Evolutionary conservation across 2,329 filamentous ascomycete species (phyloP), one percentile per base, ranked within the genome.

Genomic region (Aspergillus arachidicola): DNA sequence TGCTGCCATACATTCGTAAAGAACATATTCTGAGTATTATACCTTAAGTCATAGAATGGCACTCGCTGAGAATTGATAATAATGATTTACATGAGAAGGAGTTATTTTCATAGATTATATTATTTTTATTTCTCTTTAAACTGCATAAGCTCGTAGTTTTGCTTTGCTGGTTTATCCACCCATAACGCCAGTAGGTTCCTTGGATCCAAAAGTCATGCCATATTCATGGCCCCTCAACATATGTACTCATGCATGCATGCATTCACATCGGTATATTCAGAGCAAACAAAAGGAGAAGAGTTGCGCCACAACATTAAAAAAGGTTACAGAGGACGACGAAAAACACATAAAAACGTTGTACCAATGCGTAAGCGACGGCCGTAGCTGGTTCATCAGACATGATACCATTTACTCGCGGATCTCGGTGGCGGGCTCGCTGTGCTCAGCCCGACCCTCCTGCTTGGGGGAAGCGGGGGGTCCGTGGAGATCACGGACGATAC

Each of bases 401-500:
- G 38, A 54, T 28, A 48, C 38, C 38, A 36, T 59, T 66, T 66
- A 70, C 61, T 70, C 68, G 48, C 56, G 61, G n/a, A 70, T 67
- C 63, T 69, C 67, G 14, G 46, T 60, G 6, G 51, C 51, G 34
- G 67, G 67, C 60, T 70, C 67, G 21, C 59, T 64, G 58, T 70
- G 68, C 66, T 70, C 67, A 19, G 58, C 51, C 63, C 65, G 59
- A 2, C 58, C 60, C 28, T 66, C 58, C 16, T 34, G 41, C 59
- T 67, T 67, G 41, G 58, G 45, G 16, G 57, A 60, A 23, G 46
- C 58, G 23, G 63, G 55, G 16, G 69, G 61, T 19, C 60, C 61
- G 57, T 75, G 73, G 46, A 75, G 57, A 45, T 76, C 73, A 30
- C 63, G 63, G 57, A 76, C 60, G 57, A 76, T 71, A 21, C 72